These are phyloP conservation scores for Lasiodiplodia theobromae DNA, from an alignment of 2,329 filamentous ascomycete species.

Conservation along the genomic window DNA sequence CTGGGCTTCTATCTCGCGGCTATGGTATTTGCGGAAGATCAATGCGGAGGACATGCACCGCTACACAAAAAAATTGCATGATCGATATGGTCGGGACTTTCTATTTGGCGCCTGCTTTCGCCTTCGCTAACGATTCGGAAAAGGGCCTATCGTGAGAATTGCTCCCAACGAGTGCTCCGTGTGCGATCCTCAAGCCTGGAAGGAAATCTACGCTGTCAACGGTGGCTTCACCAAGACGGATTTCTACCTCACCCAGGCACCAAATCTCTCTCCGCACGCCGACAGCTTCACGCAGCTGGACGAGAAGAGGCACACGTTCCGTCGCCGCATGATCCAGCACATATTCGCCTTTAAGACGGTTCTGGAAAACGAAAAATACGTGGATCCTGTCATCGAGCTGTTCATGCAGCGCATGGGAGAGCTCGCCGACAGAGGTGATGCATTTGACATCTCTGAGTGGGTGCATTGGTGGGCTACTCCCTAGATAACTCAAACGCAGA, in stretches of 20 bases:
- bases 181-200: slow-evolving; percentile 33
- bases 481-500: not conserved
- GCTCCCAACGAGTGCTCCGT: slow-evolving; percentile 31
- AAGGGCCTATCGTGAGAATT: slow-evolving; percentile 23
- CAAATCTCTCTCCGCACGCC: slow-evolving; percentile 31
- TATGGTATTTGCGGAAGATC: slow-evolving; percentile 38
- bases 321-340: slow-evolving; percentile 32
- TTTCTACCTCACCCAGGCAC: slow-evolving; percentile 37
- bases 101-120: not conserved
- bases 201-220: slow-evolving; percentile 34
- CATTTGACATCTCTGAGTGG: slow-evolving; percentile 35
- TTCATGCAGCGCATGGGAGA: slow-evolving; percentile 34
- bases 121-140: not conserved
- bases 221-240: slow-evolving; percentile 36
- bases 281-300: slow-evolving; percentile 36
- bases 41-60: slow-evolving; percentile 36
- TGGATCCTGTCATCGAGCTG: slow-evolving; percentile 30
- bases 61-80: slow-evolving; percentile 16
- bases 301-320: slow-evolving; percentile 34
- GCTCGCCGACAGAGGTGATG: slow-evolving; percentile 31
- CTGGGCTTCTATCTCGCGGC: slow-evolving; percentile 36
- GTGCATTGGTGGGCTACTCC: slow-evolving; percentile 29
- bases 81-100: slow-evolving; percentile 4
- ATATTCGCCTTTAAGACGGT: slow-evolving; percentile 34
- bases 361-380: slow-evolving; percentile 33